Evolutionary conservation across 805 yeast genomes (phyloP).

Genomic region (Candida vartiovaarae): DNA sequence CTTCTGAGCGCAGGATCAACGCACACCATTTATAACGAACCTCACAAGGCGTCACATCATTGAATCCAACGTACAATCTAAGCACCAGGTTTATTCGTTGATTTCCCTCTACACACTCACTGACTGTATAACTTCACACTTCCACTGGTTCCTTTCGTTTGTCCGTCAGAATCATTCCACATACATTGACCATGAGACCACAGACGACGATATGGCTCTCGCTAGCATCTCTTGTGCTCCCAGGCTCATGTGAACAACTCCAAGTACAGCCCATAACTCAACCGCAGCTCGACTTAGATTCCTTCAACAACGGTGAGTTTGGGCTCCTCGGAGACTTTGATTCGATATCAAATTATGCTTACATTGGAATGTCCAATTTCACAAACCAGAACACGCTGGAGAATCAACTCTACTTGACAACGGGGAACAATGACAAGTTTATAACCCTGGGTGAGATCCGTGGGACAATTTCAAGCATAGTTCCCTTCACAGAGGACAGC

Average conservation of each 20-base stretch:
- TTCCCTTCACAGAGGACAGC: constrained; percentile 26
- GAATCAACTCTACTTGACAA: constrained; percentile 16
- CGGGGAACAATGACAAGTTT: constrained; percentile 11
- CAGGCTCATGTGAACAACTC: neutral
- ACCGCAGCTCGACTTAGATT: constrained; percentile 18
- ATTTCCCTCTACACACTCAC: too few species aligned
- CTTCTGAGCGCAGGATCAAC: too few species aligned
- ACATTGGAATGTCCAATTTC: constrained; percentile 29
- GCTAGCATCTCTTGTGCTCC: neutral
- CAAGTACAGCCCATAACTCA: neutral
- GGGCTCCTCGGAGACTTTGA: constrained; percentile 31
- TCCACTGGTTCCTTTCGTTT: too few species aligned
- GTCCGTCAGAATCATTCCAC: too few species aligned
- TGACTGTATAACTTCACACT: too few species aligned
- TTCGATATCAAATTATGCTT: constrained; percentile 29
- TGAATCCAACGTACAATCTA: too few species aligned
- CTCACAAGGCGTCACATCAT: too few species aligned
- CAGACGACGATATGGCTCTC: neutral
- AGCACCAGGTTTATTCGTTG: too few species aligned
- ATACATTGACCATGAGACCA: too few species aligned
- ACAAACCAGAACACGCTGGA: constrained; percentile 16
- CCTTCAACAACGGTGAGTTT: constrained; percentile 15
- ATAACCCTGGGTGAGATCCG: constrained; percentile 14
- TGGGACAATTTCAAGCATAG: constrained; percentile 15
- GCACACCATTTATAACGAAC: too few species aligned